A percentile compares a stretch with the other conserved stretches of the same genome.
Evolutionary conservation across 2,329 filamentous ascomycete genomes (phyloP).

Genomic region (Falciphora oryzae): DNA sequence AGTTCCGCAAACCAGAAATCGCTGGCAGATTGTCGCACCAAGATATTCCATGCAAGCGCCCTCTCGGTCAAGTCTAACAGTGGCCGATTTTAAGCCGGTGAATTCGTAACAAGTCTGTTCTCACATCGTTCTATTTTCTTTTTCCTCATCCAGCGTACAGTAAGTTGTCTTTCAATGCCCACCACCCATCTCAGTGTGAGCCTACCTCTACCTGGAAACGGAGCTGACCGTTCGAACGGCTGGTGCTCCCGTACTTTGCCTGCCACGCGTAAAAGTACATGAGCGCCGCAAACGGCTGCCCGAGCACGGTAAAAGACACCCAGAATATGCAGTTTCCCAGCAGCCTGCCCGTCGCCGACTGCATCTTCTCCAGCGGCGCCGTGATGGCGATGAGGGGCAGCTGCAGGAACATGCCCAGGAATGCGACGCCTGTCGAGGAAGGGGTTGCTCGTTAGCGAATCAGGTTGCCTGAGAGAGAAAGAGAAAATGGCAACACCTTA

Average conservation of each 20-base stretch:
- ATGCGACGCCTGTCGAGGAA: conserved; percentile 66
- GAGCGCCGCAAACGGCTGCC: conserved; percentile 86
- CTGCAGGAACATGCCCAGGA: conserved; percentile 89
- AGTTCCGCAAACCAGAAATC: too few relatives aligned
- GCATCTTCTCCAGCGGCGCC: conserved; percentile 70
- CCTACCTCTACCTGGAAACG: neutral
- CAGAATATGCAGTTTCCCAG: conserved; percentile 94
- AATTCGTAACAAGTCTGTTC: neutral
- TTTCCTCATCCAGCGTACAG: neutral
- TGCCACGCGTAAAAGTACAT: conserved; percentile 99
- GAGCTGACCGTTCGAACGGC: conserved; percentile 25
- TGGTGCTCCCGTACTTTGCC: conserved; percentile 88
- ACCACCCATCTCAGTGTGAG: neutral
- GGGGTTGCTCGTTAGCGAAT: neutral
- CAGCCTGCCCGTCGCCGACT: conserved; percentile 67
- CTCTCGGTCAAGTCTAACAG: neutral
- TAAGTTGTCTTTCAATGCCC: neutral
- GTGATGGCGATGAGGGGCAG: conserved; percentile 83
- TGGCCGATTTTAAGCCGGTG: neutral
- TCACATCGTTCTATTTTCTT: conserved; percentile 7
- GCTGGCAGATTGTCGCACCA: too few relatives aligned
- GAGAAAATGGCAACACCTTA: conserved; percentile 32
- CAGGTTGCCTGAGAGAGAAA: neutral
- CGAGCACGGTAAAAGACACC: conserved; percentile 92
- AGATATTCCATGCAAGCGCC: neutral